A percentile compares a stretch with the other conserved stretches of the same genome.
These are phyloP conservation scores for Fusarium stilboides DNA, from an alignment of 2,329 filamentous ascomycete genomes.

Conservation along the genomic window DNA sequence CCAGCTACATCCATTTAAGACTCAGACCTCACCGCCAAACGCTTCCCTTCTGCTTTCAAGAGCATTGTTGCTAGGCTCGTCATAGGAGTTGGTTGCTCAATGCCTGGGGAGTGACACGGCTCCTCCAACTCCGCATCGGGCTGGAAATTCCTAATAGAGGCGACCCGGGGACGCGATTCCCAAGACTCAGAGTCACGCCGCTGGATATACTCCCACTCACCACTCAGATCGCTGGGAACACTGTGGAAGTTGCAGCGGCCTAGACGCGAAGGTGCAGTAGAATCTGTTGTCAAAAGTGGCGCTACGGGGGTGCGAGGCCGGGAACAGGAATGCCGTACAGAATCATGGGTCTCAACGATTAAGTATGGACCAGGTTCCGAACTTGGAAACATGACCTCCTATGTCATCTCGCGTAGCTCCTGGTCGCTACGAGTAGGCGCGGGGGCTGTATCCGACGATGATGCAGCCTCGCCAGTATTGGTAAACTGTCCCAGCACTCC, in stretches of 20 bases:
- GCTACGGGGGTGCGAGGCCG: conserved; percentile 10
- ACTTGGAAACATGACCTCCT: conserved; percentile 59
- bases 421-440: conserved; percentile 54
- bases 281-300: conserved; percentile 21
- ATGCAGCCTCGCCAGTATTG: conserved; percentile 44
- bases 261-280: conserved; percentile 4
- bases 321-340: conserved; percentile 35
- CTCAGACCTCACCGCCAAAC: conserved; percentile 5
- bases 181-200: conserved; percentile 11
- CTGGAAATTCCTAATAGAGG: background rate
- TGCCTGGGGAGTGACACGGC: conserved; percentile 1
- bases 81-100: background rate
- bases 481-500: conserved; percentile 58
- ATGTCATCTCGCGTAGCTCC: conserved; percentile 64
- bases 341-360: conserved; percentile 52
- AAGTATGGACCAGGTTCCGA: conserved; percentile 53
- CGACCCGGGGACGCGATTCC: background rate
- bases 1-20: background rate
- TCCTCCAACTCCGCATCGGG: background rate
- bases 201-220: conserved; percentile 41
- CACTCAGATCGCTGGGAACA: conserved; percentile 29
- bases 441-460: conserved; percentile 33
- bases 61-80: conserved; percentile 3
- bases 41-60: conserved; percentile 6
- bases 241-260: conserved; percentile 22